These are phyloP conservation scores for Breynia disticha DNA, from an alignment of 441 rosid species.

Conservation along the genomic window DNA sequence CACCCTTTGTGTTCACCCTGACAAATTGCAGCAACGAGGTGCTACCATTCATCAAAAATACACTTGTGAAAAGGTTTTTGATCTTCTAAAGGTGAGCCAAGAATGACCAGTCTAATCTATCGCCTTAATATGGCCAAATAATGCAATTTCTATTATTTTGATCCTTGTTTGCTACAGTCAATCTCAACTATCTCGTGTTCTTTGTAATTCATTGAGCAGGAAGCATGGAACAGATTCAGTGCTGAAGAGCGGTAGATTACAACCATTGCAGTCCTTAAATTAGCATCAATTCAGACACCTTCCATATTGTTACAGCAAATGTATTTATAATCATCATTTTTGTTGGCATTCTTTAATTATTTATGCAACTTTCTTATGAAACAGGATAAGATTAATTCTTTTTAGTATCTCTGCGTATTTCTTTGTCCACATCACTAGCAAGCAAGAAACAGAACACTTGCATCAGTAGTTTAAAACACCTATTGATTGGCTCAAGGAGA, in stretches of 20 bases:
- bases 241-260: constrained; percentile 50
- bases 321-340: background rate
- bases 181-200: no score
- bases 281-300: no score
- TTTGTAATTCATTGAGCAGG: constrained; percentile 30
- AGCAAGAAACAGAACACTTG: background rate
- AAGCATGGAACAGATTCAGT: constrained; percentile 84
- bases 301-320: background rate
- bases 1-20: constrained; percentile 88
- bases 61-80: constrained; percentile 89
- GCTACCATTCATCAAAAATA: constrained; percentile 88
- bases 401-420: background rate
- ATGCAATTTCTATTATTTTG: no score
- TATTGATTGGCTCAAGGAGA: background rate
- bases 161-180: no score
- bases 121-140: background rate
- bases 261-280: background rate
- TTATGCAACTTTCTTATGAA: background rate
- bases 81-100: constrained; percentile 70
- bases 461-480: no score
- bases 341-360: constrained; percentile 8
- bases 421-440: background rate
- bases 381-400: background rate
- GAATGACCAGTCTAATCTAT: no score
- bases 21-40: constrained; percentile 96